phyloP scores from a whole-genome alignment of 2,329 filamentous ascomycete genomes.

The Fusarium sacchari region DNA sequence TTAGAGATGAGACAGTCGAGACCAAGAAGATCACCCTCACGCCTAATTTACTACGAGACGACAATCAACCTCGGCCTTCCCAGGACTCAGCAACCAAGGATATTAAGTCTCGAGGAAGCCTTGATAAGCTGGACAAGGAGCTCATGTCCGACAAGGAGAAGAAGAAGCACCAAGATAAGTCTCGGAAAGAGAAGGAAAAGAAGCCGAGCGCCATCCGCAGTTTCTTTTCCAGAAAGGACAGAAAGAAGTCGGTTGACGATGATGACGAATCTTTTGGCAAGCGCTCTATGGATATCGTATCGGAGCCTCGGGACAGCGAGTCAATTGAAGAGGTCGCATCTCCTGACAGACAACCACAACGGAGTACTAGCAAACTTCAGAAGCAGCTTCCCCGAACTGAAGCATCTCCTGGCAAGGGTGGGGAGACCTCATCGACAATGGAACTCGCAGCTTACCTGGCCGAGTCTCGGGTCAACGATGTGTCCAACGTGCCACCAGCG shows the following conservation, averaged over 20 bases:
- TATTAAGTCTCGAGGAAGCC: conserved; percentile 69
- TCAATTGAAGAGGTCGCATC: conserved; percentile 56
- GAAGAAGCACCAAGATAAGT: conserved; percentile 76
- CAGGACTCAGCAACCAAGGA: conserved; percentile 59
- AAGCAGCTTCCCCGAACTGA: conserved; percentile 69
- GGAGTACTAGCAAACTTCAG: conserved; percentile 74
- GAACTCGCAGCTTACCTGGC: conserved; percentile 57
- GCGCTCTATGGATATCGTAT: conserved; percentile 66
- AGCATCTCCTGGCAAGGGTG: conserved; percentile 57
- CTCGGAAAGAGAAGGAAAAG: conserved; percentile 78
- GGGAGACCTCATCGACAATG: conserved; percentile 48
- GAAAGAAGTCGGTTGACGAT: conserved; percentile 65
- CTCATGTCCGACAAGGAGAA: conserved; percentile 75
- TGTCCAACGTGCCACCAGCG: conserved; percentile 65
- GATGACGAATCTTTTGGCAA: conserved; percentile 71
- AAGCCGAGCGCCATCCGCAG: conserved; percentile 67
- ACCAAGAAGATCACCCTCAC: conserved; percentile 98
- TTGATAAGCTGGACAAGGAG: conserved; percentile 73
- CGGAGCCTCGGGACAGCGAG: conserved; percentile 57
- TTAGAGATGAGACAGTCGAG: conserved; percentile 93
- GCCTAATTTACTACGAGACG: conserved; percentile 89
- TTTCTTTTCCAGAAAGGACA: conserved; percentile 71
- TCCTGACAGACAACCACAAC: conserved; percentile 62
- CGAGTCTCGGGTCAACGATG: conserved; percentile 60
- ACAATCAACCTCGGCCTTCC: conserved; percentile 68